Base-by-base conservation (phyloP, 495 filamentous ascomycete genomes). In the Coniosporium apollinis region DNA sequence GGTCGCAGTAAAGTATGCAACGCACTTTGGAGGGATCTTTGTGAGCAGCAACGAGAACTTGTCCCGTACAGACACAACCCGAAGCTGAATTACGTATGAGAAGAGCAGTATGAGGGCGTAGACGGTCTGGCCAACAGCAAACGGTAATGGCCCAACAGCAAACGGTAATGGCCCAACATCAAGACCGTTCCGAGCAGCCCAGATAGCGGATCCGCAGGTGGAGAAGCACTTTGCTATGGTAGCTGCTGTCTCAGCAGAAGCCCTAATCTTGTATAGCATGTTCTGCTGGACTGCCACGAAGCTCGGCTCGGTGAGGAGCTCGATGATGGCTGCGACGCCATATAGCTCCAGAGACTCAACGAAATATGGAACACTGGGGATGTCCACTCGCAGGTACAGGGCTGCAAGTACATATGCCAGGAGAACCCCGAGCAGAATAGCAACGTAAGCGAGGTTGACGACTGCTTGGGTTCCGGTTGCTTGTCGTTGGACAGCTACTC, bases 401-500 rank as follows among this genome's bases (percentile, higher is more conserved):
- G 57, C 54, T 1, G 70, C 76, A 15, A 94, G 59, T 1, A 63
- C 38, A 2, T 65, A 39, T 3, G 76, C 66, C 2, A 84, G 64
- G 0, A 73, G 61, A 5, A 82, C 19, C 0, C 89, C 85, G 5
- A 92, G 62, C 3, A 58, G 43, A 5, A 89, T 61, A 17, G 82
- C 70, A 21, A 94, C 49, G 48, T 91, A 85, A 3, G 86, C 78
- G 28, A 94, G 66, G 48, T 97, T 97, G 49, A 94, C 66, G 34
- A 86, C 73, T 5, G 78, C 70, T 46, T 96, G 49, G 19, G 46
- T 39, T 19, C 44, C 19, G 24, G 24, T 13, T 19, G 71, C 64
- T 41, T 92, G 79, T 39, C 87, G 68, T 54, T 94, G 86, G 22
- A 92, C 67, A 3, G 85, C 84, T 16, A 84, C 73, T 13, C 89